Evolutionary conservation across 495 filamentous ascomycete species (phyloP), one percentile per base, ranked within the genome.

Genomic region (Neurospora sp.): DNA sequence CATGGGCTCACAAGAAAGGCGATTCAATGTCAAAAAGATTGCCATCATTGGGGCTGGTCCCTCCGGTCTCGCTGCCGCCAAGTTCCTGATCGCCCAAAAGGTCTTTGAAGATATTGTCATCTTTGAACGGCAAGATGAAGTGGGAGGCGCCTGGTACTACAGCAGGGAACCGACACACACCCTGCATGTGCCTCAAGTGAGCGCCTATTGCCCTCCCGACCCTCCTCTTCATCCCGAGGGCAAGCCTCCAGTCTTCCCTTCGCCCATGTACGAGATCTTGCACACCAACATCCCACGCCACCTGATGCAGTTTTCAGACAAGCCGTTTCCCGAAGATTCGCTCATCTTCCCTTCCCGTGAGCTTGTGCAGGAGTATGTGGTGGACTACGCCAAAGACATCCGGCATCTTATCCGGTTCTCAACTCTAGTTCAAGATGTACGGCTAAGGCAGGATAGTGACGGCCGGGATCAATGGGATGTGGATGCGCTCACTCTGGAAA

Each of bases 91-190:
- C 5, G 92, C 91, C 38, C 93, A 97, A 76, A 86, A 87, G 66
- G 83, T 82, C 19, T 96, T 97, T 74, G 80, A 88, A 37, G 86
- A 78, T 37, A 91, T 98, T 72, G 89, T 89, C 76, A 83, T 98
- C 69, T 96, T 90, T 77, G 95, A 98, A 78, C 93, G 96, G 80
- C 90, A 92, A 74, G 82, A 82, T 69, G 86, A 88, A 15, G 86
- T 90, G 6, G 94, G 93, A 70, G 95, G 95, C 5, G 88, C 93
- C 6, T 98, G 95, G 95, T 91, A 96, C 76, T 92, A 91, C 77
- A 89, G 85, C 54, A 81, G 83, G 11, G 54, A 69, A n/a, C 71
- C 83, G 8, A 75, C 79, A 36, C 66, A 73, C 13, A 76, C 76
- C 4, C 69, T 79, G 13, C 77, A 73, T 34, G 83, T 85, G 48